Conservation (phyloP, 805 yeast genomes). For the Spathaspora girioi region DNA sequence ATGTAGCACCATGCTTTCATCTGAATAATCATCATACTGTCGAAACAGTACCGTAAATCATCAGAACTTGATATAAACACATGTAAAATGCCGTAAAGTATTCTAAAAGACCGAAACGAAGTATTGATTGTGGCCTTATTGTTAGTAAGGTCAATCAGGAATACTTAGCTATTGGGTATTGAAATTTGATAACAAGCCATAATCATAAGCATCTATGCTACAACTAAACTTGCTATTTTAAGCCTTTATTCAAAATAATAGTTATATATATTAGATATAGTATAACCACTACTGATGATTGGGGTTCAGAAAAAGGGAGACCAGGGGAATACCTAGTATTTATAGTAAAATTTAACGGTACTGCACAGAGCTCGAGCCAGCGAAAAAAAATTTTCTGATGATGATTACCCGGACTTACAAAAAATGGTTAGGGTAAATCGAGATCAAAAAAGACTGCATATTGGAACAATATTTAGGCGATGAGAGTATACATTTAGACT, state of each 20-base stretch:
- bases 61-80: conserved; percentile 26
- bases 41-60: conserved; percentile 13
- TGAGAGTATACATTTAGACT: not conserved
- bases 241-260: conserved; percentile 26
- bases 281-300: conserved; percentile 80
- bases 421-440: not conserved
- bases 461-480: not conserved
- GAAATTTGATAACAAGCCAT: not conserved
- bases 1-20: conserved; percentile 55
- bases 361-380: not conserved
- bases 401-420: conserved; percentile 1
- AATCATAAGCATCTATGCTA: conserved; percentile 6
- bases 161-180: conserved; percentile 53
- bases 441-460: not conserved
- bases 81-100: conserved; percentile 12
- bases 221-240: not conserved
- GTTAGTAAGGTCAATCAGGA: conserved; percentile 64
- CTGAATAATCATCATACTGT: conserved; percentile 27
- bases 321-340: conserved; percentile 22
- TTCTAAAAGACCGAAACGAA: conserved; percentile 79
- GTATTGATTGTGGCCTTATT: conserved; percentile 67
- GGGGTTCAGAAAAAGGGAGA: conserved; percentile 29
- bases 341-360: conserved; percentile 16
- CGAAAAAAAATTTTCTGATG: conserved; percentile 1
- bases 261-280: conserved; percentile 63